Conservation (phyloP, 1,284 basidiomycete genomes). For the Phenoliferia sp. region DNA sequence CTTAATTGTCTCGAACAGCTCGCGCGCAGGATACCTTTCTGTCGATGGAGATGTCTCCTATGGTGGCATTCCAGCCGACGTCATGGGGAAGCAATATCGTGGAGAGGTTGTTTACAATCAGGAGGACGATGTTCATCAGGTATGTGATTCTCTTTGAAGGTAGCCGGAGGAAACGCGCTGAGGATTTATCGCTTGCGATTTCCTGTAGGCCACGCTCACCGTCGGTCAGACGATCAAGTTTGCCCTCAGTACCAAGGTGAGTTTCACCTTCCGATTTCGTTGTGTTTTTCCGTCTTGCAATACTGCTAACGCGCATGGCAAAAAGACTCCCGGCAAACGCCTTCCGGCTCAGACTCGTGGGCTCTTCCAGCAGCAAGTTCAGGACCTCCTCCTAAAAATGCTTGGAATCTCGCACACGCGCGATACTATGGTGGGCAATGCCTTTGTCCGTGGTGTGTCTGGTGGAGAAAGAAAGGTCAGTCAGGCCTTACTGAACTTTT, state of each 20-base stretch:
- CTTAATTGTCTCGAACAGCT: constrained; percentile 40
- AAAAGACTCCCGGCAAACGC: constrained; percentile 48
- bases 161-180: background rate
- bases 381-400: constrained; percentile 54
- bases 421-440: constrained; percentile 53
- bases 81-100: constrained; percentile 52
- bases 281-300: background rate
- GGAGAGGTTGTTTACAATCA: constrained; percentile 59
- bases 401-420: constrained; percentile 58
- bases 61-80: constrained; percentile 51
- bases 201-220: constrained; percentile 52
- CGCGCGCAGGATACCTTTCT: constrained; percentile 37
- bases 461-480: constrained; percentile 46
- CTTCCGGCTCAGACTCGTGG: constrained; percentile 49
- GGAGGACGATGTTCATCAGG: constrained; percentile 53
- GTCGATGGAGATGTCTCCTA: constrained; percentile 54
- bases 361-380: constrained; percentile 51
- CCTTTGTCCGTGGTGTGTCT: constrained; percentile 50
- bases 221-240: constrained; percentile 55
- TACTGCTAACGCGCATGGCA: background rate
- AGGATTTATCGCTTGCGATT: background rate
- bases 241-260: constrained; percentile 49
- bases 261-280: constrained; percentile 48
- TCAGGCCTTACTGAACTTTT: background rate
- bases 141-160: background rate